Evolutionary conservation across 1,139 yeast genomes (phyloP), one percentile per base, ranked within the genome.

Genomic region (Trichomonascaceae sp.): DNA sequence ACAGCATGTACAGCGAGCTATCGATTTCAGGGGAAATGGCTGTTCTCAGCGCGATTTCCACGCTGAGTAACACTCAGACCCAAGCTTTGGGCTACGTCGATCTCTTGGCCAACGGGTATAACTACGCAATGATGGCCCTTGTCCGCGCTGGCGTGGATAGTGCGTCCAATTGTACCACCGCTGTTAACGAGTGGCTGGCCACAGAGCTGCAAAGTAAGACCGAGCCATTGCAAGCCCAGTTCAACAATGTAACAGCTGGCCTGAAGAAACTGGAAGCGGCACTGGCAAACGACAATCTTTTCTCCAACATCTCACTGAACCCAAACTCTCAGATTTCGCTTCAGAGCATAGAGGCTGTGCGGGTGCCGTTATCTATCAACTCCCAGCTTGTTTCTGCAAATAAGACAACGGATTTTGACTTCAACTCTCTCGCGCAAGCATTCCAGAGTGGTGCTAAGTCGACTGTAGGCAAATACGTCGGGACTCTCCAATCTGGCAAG

Each of bases 221-320:
- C 9, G 17, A 27, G 5, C 5, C 23, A 6, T 39, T 43, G 1
- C 29, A 37, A 6, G 26, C 30, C 14, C 33, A 39, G 4, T 28
- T 45, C n/a, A 26, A 28, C 5, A 27, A 33, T 4, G 32, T 46
- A 5, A 32, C 40, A 3, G 16, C 31, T 8, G 44, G 48, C 1
- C 30, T 46, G 16, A 30, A 34, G 14, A 20, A 35, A 14, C 38
- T 47, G 2, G 39, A 39, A 14, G 30, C 36, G n/a, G 34, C 42
- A n/a, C 28, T 44, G 16, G 20, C 18, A n/a, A 20, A 22, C 11
- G 26, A 40, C 27, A 33, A 35, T 3, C 29, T 44, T 17, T 44
- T 44, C 25, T 33, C 39, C 15, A 29, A 35, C 17, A 33, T 41
- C 17, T 33, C 37, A 20, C 33, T 44, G 13, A 39, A 39, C 14